A percentile compares a stretch with the other conserved stretches of the same genome.
These are phyloP conservation scores for Butyriboletus loyo DNA, from an alignment of 768 basidiomycete species.

Conservation along the genomic window DNA sequence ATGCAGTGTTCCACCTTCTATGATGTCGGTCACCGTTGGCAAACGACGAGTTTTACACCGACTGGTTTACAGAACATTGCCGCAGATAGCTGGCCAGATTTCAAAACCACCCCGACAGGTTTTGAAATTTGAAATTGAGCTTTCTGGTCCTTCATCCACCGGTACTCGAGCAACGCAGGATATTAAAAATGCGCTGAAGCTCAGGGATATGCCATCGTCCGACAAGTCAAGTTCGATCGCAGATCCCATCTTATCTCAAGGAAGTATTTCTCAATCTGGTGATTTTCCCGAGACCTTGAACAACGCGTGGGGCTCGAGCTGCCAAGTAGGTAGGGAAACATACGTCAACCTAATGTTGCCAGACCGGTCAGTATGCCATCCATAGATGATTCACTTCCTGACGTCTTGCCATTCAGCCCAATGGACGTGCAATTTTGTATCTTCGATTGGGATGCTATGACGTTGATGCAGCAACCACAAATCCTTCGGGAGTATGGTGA, in stretches of 20 bases:
- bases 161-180: neutral
- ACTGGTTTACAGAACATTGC: constrained; percentile 44
- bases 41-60: constrained; percentile 42
- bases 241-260: neutral
- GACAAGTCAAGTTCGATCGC: neutral
- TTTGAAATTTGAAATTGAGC: constrained; percentile 42
- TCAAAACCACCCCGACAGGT: constrained; percentile 16
- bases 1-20: constrained; percentile 38
- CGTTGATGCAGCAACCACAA: constrained; percentile 36
- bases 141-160: constrained; percentile 6
- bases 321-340: constrained; percentile 37
- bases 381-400: neutral
- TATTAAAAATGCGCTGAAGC: neutral
- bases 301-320: constrained; percentile 18
- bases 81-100: constrained; percentile 7
- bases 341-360: constrained; percentile 53
- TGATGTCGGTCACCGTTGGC: constrained; percentile 30
- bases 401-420: constrained; percentile 35
- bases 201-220: neutral
- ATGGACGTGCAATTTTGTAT: constrained; percentile 56
- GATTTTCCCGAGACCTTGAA: neutral
- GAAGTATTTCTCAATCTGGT: neutral
- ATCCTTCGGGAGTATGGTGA: constrained; percentile 41
- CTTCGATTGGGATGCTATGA: constrained; percentile 31
- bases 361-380: constrained; percentile 42